A percentile compares a stretch with the other conserved stretches of the same genome.
Evolutionary conservation across 2,329 filamentous ascomycete genomes (phyloP).

Genomic region (Colletotrichum sp.): DNA sequence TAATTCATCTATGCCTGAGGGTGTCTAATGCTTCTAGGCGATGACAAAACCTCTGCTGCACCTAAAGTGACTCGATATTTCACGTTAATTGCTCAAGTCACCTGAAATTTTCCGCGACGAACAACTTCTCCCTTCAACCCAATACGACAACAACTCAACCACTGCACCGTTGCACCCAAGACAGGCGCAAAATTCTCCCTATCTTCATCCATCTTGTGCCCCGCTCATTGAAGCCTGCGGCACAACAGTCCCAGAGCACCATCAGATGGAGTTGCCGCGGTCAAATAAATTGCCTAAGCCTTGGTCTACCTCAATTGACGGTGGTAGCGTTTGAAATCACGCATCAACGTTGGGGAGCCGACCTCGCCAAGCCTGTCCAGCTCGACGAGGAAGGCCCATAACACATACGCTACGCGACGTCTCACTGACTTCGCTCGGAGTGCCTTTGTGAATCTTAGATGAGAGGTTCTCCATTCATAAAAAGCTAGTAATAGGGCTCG

Average conservation of each 20-base stretch:
- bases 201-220: background rate
- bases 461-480: background rate
- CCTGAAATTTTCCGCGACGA: background rate
- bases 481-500: background rate
- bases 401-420: background rate
- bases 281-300: background rate
- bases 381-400: background rate
- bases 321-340: background rate
- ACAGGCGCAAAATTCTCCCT: background rate
- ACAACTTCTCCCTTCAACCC: background rate
- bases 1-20: background rate
- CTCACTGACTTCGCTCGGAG: background rate
- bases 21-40: rapidly evolving
- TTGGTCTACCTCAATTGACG: background rate
- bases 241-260: background rate
- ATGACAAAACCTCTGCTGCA: background rate
- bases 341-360: background rate
- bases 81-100: background rate
- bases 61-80: background rate
- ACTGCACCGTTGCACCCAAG: background rate
- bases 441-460: background rate
- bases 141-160: background rate
- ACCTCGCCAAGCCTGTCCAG: background rate
- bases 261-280: background rate
- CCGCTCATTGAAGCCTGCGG: background rate